Evolutionary conservation across 2,329 filamentous ascomycete genomes (phyloP).

Genomic region (Pseudopyricularia javanii): DNA sequence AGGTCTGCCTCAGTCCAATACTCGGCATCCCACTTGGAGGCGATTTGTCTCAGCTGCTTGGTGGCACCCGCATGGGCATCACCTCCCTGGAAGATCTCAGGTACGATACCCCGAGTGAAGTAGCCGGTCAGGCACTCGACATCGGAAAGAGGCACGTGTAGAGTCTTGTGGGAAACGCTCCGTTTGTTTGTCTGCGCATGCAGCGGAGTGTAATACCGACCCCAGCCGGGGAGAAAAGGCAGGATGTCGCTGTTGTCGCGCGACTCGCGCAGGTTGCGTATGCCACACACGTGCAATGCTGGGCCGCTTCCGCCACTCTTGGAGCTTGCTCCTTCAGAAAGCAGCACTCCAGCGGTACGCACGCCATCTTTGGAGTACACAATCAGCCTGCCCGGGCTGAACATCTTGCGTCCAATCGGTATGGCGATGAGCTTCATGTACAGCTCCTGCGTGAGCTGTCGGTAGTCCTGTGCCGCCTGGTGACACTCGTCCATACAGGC

Average conservation of each 20-base stretch:
- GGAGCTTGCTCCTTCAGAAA: constrained; percentile 10
- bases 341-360: constrained; percentile 66
- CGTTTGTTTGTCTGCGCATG: constrained; percentile 42
- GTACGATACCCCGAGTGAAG: constrained; percentile 43
- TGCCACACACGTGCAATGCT: constrained; percentile 66
- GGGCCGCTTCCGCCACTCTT: constrained; percentile 35
- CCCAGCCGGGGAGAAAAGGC: constrained; percentile 65
- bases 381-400: constrained; percentile 62
- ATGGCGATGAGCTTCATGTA: constrained; percentile 67
- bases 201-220: constrained; percentile 53
- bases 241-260: constrained; percentile 76
- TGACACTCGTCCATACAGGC: constrained; percentile 60
- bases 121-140: constrained; percentile 77
- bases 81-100: constrained; percentile 43
- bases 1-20: constrained; percentile 81
- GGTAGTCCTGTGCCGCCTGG: constrained; percentile 67
- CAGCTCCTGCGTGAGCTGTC: constrained; percentile 66
- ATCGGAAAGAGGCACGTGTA: constrained; percentile 61
- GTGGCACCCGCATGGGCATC: constrained; percentile 43
- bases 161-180: constrained; percentile 55
- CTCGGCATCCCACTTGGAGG: constrained; percentile 59
- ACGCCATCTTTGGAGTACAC: constrained; percentile 79
- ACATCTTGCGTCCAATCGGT: constrained; percentile 71
- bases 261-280: constrained; percentile 54
- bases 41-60: constrained; percentile 56